Conservation (phyloP, 2,329 filamentous ascomycete genomes). For the Fusarium sp. region DNA sequence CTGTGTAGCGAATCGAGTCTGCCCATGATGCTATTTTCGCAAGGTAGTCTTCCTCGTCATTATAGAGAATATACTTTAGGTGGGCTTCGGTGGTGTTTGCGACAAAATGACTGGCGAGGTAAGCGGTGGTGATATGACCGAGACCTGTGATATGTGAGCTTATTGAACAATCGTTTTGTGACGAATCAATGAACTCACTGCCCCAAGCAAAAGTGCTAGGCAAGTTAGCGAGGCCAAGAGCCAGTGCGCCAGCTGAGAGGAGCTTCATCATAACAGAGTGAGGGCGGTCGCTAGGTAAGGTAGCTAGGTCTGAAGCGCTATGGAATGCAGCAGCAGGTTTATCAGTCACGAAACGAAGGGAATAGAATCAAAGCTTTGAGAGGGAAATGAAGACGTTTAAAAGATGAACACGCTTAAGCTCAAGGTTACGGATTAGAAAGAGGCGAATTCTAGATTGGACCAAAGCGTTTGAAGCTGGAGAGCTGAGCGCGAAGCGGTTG, state of each 20-base stretch:
- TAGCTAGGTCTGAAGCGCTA: neutral
- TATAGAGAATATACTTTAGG: constrained; percentile 66
- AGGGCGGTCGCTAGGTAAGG: neutral
- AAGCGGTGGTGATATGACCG: constrained; percentile 73
- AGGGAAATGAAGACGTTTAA: constrained; percentile 12
- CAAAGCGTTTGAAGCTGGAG: constrained; percentile 17
- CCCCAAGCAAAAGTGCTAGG: constrained; percentile 54
- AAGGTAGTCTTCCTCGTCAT: constrained; percentile 65
- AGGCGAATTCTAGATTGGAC: constrained; percentile 20
- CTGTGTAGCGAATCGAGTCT: constrained; percentile 71
- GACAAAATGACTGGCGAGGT: constrained; percentile 69
- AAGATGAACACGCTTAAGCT: neutral
- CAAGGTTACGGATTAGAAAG: neutral
- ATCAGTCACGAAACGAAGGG: neutral
- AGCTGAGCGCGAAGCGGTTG: constrained; percentile 29
- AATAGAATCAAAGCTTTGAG: neutral
- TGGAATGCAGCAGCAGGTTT: neutral
- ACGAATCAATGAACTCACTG: constrained; percentile 46
- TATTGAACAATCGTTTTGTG: neutral
- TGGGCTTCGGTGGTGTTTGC: constrained; percentile 62
- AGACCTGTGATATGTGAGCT: constrained; percentile 55
- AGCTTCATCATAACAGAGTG: constrained; percentile 46
- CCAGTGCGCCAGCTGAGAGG: constrained; percentile 39
- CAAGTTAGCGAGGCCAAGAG: constrained; percentile 46
- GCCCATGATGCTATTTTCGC: constrained; percentile 74